phyloP scores from a whole-genome alignment of 2,329 filamentous ascomycete species.

The Colletotrichum aenigma region DNA sequence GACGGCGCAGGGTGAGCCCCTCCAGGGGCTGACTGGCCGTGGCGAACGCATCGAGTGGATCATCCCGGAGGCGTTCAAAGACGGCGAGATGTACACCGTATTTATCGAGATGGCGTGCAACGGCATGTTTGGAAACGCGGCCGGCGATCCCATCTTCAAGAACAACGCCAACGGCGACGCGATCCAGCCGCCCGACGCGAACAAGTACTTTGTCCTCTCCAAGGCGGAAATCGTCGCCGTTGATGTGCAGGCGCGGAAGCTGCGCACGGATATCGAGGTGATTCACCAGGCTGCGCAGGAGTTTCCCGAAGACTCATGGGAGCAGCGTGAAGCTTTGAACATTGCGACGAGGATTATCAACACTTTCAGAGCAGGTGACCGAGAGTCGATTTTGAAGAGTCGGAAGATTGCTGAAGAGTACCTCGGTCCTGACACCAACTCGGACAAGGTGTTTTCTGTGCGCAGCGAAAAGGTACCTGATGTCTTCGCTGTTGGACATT shows the following conservation, averaged over 20 bases:
- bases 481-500: conserved; percentile 68
- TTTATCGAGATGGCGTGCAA: conserved; percentile 77
- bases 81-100: conserved; percentile 66
- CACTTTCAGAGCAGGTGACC: conserved; percentile 64
- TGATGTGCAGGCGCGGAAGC: conserved; percentile 62
- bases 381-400: conserved; percentile 57
- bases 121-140: conserved; percentile 64
- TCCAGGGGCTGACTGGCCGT: conserved; percentile 69
- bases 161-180: conserved; percentile 55
- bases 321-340: conserved; percentile 66
- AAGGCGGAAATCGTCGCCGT: conserved; percentile 67
- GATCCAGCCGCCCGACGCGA: conserved; percentile 65
- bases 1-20: conserved; percentile 63
- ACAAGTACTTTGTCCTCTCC: conserved; percentile 60
- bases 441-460: conserved; percentile 60
- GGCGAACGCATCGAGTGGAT: conserved; percentile 70
- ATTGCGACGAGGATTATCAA: conserved; percentile 69
- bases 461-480: conserved; percentile 52
- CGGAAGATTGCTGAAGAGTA: conserved; percentile 65
- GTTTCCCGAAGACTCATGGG: conserved; percentile 66
- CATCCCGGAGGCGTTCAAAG: conserved; percentile 60
- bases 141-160: conserved; percentile 23
- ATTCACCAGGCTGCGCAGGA: conserved; percentile 69
- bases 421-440: conserved; percentile 63
- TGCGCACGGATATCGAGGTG: conserved; percentile 71